Conservation (phyloP, 352 stramenopile genomes). For the Phytophthora quininea region DNA sequence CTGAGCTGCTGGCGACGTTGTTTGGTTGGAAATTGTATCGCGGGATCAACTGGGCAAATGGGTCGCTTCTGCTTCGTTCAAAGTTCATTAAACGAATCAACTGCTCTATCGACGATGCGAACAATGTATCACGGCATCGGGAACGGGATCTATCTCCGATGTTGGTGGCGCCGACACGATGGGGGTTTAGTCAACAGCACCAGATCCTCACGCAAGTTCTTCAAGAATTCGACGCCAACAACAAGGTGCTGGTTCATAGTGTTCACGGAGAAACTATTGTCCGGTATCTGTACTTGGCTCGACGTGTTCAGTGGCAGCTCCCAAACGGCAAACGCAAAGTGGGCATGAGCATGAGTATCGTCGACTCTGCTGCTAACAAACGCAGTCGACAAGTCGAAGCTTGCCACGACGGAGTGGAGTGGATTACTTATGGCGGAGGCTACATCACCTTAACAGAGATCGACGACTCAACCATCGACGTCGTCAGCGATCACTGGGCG, state of each 20-base stretch:
- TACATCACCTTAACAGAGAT: slow-evolving; percentile 5
- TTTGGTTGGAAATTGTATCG: background rate
- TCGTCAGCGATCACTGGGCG: slow-evolving; percentile 33
- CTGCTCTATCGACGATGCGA: background rate
- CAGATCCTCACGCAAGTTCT: background rate
- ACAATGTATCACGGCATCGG: too few species aligned
- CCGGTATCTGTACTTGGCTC: slow-evolving; percentile 28
- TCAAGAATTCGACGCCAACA: slow-evolving; percentile 23
- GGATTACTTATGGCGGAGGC: slow-evolving; percentile 16
- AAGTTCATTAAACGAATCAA: background rate
- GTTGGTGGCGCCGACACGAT: too few species aligned
- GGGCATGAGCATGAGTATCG: slow-evolving; percentile 19
- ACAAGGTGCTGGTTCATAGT: slow-evolving; percentile 19
- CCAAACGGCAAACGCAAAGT: slow-evolving; percentile 4
- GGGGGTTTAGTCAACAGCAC: background rate
- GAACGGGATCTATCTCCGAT: too few species aligned
- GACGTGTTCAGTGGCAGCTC: slow-evolving; percentile 1
- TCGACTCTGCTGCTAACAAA: slow-evolving; percentile 25
- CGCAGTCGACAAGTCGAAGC: slow-evolving; percentile 19
- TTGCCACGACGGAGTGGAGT: slow-evolving; percentile 8
- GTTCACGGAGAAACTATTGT: slow-evolving; percentile 9
- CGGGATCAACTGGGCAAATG: too few species aligned
- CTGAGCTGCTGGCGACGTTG: background rate
- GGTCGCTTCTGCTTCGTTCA: too few species aligned
- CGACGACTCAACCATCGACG: slow-evolving; percentile 18